Percentiles rank a stretch among this genome's conserved stretches.
phyloP scores from a whole-genome alignment of 257 asterid species.

The Anisodus acutangulus region DNA sequence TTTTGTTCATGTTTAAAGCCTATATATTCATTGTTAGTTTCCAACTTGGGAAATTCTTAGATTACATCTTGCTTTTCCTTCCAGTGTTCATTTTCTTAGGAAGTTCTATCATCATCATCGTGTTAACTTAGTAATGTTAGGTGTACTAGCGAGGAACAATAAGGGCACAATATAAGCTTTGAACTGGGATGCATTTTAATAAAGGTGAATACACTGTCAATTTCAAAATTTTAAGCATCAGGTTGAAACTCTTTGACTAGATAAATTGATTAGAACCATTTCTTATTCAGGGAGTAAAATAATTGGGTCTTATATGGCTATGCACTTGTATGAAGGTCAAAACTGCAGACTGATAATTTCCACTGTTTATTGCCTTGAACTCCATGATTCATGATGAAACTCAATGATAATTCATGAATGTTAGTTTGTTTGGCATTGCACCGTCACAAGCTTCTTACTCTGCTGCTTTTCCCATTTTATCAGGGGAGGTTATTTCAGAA shows the following conservation, averaged over 20 bases:
- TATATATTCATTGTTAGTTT: neutral
- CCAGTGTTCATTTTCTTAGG: neutral
- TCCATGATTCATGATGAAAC: neutral
- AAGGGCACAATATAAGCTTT: neutral
- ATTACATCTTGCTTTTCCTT: neutral
- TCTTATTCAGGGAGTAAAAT: neutral
- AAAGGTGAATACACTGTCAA: neutral
- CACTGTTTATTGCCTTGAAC: neutral
- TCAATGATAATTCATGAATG: neutral
- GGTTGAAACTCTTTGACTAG: neutral
- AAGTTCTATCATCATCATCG: neutral
- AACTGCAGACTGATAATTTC: neutral
- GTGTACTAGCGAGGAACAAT: neutral
- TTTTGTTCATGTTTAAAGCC: neutral
- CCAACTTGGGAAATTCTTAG: neutral
- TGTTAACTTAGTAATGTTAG: neutral
- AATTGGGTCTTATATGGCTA: neutral
- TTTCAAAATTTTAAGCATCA: neutral
- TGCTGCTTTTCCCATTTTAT: slow-evolving; percentile 27
- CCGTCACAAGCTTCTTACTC: neutral
- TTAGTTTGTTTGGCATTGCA: neutral
- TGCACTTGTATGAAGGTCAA: neutral
- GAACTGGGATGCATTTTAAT: slow-evolving; percentile 6
- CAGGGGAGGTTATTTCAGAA: slow-evolving; percentile 94
- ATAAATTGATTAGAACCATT: slow-evolving; percentile 5